Evolutionary conservation across 345 rosid species (phyloP).

Genomic region (Salix caprea): DNA sequence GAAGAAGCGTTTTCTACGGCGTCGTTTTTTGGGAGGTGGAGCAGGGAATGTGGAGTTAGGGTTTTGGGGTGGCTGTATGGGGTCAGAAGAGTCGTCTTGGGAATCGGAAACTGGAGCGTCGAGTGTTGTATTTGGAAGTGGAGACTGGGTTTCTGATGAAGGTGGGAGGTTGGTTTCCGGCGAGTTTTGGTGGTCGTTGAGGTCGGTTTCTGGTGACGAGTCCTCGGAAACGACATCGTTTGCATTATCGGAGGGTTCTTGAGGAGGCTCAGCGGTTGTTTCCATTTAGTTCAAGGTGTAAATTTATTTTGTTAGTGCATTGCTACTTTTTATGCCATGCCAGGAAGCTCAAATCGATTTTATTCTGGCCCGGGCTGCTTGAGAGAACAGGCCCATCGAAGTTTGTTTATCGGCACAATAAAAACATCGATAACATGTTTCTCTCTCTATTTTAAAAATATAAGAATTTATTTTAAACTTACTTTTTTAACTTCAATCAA

Average conservation of each 20-base stretch:
- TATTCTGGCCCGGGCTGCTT: neutral
- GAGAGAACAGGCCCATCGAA: neutral
- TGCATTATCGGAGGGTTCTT: conserved; percentile 32
- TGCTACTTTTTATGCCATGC: neutral
- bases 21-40: conserved; percentile 53
- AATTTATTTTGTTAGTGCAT: neutral
- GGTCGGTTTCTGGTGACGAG: conserved; percentile 50
- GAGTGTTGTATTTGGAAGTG: conserved; percentile 26
- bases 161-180: conserved; percentile 35
- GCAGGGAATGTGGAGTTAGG: conserved; percentile 46
- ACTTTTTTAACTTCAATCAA: too few species aligned
- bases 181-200: conserved; percentile 39
- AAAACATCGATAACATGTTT: too few species aligned
- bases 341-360: neutral
- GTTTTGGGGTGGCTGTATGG: conserved; percentile 39
- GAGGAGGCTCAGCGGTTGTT: conserved; percentile 15
- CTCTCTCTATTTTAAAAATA: too few species aligned
- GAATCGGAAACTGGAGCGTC: conserved; percentile 58
- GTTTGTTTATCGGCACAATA: neutral
- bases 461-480: too few species aligned
- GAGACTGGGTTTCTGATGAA: conserved; percentile 36
- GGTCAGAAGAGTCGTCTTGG: conserved; percentile 69
- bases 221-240: conserved; percentile 42
- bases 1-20: conserved; percentile 84
- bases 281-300: neutral